Conservation (phyloP, 2,329 filamentous ascomycete genomes). For the Xylaria polymorpha region DNA sequence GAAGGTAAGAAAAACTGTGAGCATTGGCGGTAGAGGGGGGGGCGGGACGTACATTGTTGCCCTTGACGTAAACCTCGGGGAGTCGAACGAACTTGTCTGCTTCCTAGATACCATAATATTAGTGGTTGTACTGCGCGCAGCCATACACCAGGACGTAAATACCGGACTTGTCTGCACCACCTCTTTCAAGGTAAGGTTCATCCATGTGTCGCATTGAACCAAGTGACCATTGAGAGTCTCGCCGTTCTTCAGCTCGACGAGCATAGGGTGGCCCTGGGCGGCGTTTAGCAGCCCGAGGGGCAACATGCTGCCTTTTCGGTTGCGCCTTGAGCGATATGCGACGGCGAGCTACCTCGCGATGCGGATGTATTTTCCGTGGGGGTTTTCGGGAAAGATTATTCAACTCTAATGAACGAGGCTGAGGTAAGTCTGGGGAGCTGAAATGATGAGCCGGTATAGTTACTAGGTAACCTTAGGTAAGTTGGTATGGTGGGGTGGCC, state of each 20-base stretch:
- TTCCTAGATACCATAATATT: conserved; percentile 65
- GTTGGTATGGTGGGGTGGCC: conserved; percentile 1
- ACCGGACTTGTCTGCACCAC: conserved; percentile 94
- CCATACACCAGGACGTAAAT: conserved; percentile 32
- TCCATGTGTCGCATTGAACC: conserved; percentile 98
- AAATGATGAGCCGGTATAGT: conserved; percentile 2
- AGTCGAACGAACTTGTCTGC: conserved; percentile 93
- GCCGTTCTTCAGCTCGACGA: conserved; percentile 68
- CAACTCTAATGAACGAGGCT: conserved; percentile 32
- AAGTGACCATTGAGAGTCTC: conserved; percentile 96
- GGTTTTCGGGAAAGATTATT: conserved; percentile 1
- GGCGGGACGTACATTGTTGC: conserved; percentile 82
- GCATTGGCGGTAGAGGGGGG: conserved; percentile 26
- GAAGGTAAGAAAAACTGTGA: conserved; percentile 39
- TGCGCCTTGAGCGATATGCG: conserved; percentile 15
- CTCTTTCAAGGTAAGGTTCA: conserved; percentile 98
- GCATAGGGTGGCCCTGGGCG: conserved; percentile 92
- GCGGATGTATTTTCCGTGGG: not conserved
- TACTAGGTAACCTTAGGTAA: no score
- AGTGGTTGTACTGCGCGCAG: conserved; percentile 34
- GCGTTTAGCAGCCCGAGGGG: conserved; percentile 89
- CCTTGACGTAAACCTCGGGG: conserved; percentile 94
- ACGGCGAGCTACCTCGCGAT: conserved; percentile 3
- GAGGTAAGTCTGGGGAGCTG: conserved; percentile 24
- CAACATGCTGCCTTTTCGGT: conserved; percentile 50